Conservation (phyloP, 257 asterid genomes). For the Lavandula angustifolia region DNA sequence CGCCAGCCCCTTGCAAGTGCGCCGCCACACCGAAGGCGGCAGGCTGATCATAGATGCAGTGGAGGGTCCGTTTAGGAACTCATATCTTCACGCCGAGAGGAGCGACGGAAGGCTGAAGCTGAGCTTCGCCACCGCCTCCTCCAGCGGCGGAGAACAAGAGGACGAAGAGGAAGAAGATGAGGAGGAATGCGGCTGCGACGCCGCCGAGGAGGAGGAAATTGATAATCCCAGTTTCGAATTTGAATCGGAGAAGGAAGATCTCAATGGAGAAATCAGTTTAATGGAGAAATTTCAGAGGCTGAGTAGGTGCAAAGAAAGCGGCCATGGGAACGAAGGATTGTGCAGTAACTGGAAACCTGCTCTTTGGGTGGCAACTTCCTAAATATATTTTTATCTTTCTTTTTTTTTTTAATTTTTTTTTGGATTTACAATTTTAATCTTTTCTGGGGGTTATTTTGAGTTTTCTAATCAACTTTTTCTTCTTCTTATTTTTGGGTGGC, state of each 20-base stretch:
- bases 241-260: conserved; percentile 37
- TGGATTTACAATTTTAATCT: too few species aligned
- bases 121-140: conserved; percentile 31
- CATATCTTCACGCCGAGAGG: conserved; percentile 66
- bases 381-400: neutral
- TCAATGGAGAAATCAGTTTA: conserved; percentile 35
- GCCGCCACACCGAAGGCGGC: conserved; percentile 63
- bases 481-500: neutral
- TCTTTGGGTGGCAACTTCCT: conserved; percentile 62
- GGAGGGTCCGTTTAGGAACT: conserved; percentile 50
- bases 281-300: conserved; percentile 48
- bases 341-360: conserved; percentile 62
- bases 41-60: conserved; percentile 70
- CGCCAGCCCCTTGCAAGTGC: conserved; percentile 52
- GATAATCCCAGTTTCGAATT: conserved; percentile 34
- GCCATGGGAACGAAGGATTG: conserved; percentile 46
- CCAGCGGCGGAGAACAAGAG: conserved; percentile 19
- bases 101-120: conserved; percentile 76
- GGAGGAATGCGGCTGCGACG: conserved; percentile 30
- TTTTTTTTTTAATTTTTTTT: conserved; percentile 7
- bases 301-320: conserved; percentile 61
- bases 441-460: conserved; percentile 19
- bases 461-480: neutral
- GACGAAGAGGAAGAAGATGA: conserved; percentile 19
- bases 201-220: conserved; percentile 27